These are phyloP conservation scores for Paecilomyces sp. DNA, from an alignment of 2,329 filamentous ascomycete species.

Conservation along the genomic window DNA sequence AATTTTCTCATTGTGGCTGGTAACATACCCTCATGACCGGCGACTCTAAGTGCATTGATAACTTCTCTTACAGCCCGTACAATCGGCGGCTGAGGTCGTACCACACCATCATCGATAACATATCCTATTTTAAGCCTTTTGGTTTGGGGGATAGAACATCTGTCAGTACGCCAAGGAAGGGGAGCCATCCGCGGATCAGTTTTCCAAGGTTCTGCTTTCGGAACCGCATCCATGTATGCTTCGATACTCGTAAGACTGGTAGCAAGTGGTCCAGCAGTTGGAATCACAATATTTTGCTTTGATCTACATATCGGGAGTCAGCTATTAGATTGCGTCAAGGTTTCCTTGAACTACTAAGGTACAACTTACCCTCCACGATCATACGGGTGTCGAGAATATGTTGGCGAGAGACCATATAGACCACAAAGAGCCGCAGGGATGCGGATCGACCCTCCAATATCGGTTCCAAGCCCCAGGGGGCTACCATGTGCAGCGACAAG, in stretches of 20 bases:
- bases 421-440: conserved; percentile 30
- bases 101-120: conserved; percentile 53
- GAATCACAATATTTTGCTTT: too few species aligned
- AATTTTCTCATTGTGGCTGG: too few species aligned
- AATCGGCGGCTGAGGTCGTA: conserved; percentile 55
- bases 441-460: conserved; percentile 45
- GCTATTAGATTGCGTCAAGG: too few species aligned
- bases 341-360: too few species aligned
- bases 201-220: conserved; percentile 28
- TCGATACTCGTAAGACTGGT: conserved; percentile 18
- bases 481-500: conserved; percentile 53
- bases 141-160: too few species aligned
- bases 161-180: conserved; percentile 29
- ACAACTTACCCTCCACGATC: too few species aligned
- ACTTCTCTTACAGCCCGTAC: conserved; percentile 46
- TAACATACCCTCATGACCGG: conserved; percentile 49
- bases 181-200: conserved; percentile 28
- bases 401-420: too few species aligned
- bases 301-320: too few species aligned
- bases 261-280: conserved; percentile 23
- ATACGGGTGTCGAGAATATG: too few species aligned
- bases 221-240: conserved; percentile 26
- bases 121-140: conserved; percentile 57
- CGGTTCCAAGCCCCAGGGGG: conserved; percentile 54
- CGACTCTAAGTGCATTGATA: conserved; percentile 53